Conservation (phyloP, 1,284 basidiomycete genomes). For the Lignosus rhinocerotis region DNA sequence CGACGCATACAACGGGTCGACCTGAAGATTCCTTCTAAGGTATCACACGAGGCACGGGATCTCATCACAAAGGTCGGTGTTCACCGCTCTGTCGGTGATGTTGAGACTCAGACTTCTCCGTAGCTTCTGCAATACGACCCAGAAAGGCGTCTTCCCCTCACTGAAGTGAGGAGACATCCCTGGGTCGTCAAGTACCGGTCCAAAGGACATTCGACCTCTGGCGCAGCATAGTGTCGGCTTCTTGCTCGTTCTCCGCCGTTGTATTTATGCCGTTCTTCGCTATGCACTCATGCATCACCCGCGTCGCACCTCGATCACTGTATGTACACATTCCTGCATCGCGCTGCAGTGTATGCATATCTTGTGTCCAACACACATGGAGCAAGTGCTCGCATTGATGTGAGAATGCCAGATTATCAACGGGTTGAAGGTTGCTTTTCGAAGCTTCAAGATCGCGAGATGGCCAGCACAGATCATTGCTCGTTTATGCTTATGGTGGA, state of each 20-base stretch:
- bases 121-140: slow-evolving; percentile 91
- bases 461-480: no score
- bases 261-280: neutral
- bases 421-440: no score
- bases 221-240: slow-evolving; percentile 4
- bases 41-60: slow-evolving; percentile 69
- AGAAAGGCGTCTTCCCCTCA: slow-evolving; percentile 77
- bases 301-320: neutral
- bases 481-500: no score
- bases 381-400: no score
- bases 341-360: neutral
- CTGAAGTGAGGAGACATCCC: slow-evolving; percentile 83
- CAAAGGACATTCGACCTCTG: slow-evolving; percentile 34
- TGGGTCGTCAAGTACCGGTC: slow-evolving; percentile 87
- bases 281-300: slow-evolving; percentile 15
- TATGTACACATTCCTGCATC: neutral
- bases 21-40: slow-evolving; percentile 69
- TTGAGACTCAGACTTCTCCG: neutral
- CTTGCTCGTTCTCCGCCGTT: neutral
- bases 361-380: neutral
- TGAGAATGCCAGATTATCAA: no score
- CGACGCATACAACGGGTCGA: slow-evolving; percentile 83
- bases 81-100: slow-evolving; percentile 7
- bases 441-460: no score
- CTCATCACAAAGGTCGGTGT: slow-evolving; percentile 56